Evolutionary conservation across 2,329 filamentous ascomycete species (phyloP).

Genomic region (Lecanicillium sp.): DNA sequence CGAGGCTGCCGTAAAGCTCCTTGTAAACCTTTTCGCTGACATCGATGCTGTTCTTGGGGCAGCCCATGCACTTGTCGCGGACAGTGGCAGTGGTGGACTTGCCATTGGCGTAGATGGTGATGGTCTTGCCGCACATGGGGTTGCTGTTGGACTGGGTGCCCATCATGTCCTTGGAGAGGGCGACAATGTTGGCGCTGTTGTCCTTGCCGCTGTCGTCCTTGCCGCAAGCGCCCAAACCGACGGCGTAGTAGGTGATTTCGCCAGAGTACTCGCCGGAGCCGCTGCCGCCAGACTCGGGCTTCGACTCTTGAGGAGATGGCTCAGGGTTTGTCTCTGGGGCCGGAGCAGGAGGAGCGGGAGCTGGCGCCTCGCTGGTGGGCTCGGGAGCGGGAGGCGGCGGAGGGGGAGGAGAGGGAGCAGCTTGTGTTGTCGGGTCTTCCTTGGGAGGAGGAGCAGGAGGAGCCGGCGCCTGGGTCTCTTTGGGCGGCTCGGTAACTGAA

Average conservation of each 20-base stretch:
- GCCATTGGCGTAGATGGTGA: conserved; percentile 55
- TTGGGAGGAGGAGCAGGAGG: conserved; percentile 1
- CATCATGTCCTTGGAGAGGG: conserved; percentile 59
- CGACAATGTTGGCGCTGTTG: conserved; percentile 52
- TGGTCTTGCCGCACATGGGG: conserved; percentile 59
- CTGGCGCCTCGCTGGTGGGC: conserved; percentile 10
- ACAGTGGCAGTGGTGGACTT: conserved; percentile 50
- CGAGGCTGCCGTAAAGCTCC: conserved; percentile 40
- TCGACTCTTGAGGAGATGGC: conserved; percentile 9
- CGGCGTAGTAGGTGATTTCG: conserved; percentile 66
- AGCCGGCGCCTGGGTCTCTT: conserved; percentile 6
- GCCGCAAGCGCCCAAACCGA: conserved; percentile 64
- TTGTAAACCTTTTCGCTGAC: conserved; percentile 48
- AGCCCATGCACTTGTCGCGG: conserved; percentile 71
- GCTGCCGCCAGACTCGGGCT: conserved; percentile 5
- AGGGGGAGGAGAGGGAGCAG: conserved; percentile 9
- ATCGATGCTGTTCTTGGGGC: conserved; percentile 47
- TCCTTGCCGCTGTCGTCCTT: conserved; percentile 49
- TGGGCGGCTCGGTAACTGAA: background rate
- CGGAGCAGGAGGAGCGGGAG: conserved; percentile 8
- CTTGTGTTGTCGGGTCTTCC: conserved; percentile 9
- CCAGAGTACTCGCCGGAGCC: conserved; percentile 35
- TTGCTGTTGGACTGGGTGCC: conserved; percentile 56
- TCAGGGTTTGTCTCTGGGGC: conserved; percentile 12
- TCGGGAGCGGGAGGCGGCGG: conserved; percentile 8